Conservation (phyloP, 2,329 filamentous ascomycete species). For the Diplodia sapinea region DNA sequence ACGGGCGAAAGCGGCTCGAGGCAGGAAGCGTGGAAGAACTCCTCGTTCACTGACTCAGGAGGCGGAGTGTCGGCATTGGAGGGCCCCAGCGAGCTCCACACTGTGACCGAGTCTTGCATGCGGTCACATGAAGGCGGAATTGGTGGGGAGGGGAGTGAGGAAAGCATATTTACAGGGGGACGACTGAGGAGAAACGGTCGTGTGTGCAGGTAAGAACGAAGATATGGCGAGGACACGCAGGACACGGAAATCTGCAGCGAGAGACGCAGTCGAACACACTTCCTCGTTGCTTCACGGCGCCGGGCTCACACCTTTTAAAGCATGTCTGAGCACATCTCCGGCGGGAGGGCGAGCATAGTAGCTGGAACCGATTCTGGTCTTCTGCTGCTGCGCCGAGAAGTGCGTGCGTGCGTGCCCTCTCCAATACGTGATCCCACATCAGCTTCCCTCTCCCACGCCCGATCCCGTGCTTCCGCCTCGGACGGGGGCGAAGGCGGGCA, state of each 20-base stretch:
- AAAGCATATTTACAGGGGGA: slow-evolving; percentile 15
- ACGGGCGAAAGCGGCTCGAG: slow-evolving; percentile 7
- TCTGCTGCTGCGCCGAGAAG: slow-evolving; percentile 13
- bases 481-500: neutral
- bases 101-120: slow-evolving; percentile 2
- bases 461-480: neutral
- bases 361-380: neutral
- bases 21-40: slow-evolving; percentile 16
- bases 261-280: neutral
- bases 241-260: slow-evolving; percentile 1
- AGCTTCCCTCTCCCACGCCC: neutral
- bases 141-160: neutral
- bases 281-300: neutral
- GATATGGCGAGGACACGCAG: neutral
- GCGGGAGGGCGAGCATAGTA: neutral
- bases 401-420: slow-evolving; percentile 3
- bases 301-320: slow-evolving; percentile 13
- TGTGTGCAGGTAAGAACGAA: neutral
- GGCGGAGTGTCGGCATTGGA: slow-evolving; percentile 15
- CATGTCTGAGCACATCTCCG: too few relatives aligned
- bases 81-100: slow-evolving; percentile 19
- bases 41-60: slow-evolving; percentile 19
- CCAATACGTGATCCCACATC: slow-evolving; percentile 1
- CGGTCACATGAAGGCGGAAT: neutral
- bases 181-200: neutral